Percentiles rank a stretch among this genome's conserved stretches.
phyloP scores from a whole-genome alignment of 768 basidiomycete genomes.

The Leucosporidium creatinivorum region DNA sequence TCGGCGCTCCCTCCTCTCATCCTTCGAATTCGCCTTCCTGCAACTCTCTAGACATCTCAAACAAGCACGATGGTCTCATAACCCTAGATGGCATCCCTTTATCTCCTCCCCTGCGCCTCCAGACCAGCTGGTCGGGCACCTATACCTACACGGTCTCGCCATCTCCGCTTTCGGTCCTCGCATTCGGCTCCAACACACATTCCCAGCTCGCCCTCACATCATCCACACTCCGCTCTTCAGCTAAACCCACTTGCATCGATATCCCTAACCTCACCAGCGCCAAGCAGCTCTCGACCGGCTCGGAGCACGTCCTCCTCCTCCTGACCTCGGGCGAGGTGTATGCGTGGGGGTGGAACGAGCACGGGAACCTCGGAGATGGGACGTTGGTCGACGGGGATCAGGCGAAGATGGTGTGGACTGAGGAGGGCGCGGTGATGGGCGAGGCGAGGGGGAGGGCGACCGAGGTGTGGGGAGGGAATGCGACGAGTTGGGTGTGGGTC shows the following conservation, averaged over 20 bases:
- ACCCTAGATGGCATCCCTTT: constrained; percentile 13
- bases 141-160: neutral
- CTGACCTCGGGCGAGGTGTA: constrained; percentile 48
- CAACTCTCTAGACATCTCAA: constrained; percentile 1
- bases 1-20: constrained; percentile 5
- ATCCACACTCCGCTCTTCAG: neutral
- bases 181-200: constrained; percentile 69
- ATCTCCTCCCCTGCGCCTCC: too few relatives aligned
- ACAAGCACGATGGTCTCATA: constrained; percentile 7
- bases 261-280: neutral
- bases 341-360: constrained; percentile 99
- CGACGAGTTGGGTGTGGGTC: constrained; percentile 50
- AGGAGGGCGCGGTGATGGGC: constrained; percentile 15
- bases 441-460: constrained; percentile 15
- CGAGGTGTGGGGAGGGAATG: constrained; percentile 51
- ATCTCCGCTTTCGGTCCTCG: constrained; percentile 45
- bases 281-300: constrained; percentile 59
- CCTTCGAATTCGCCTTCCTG: neutral
- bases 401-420: constrained; percentile 56
- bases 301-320: constrained; percentile 66
- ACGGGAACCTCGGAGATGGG: constrained; percentile 70
- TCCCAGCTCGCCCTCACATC: constrained; percentile 52
- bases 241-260: neutral
- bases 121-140: constrained; percentile 13
- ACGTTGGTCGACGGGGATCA: constrained; percentile 46